phyloP scores from a whole-genome alignment of 2,329 filamentous ascomycete genomes.

The Talaromyces sp. region DNA sequence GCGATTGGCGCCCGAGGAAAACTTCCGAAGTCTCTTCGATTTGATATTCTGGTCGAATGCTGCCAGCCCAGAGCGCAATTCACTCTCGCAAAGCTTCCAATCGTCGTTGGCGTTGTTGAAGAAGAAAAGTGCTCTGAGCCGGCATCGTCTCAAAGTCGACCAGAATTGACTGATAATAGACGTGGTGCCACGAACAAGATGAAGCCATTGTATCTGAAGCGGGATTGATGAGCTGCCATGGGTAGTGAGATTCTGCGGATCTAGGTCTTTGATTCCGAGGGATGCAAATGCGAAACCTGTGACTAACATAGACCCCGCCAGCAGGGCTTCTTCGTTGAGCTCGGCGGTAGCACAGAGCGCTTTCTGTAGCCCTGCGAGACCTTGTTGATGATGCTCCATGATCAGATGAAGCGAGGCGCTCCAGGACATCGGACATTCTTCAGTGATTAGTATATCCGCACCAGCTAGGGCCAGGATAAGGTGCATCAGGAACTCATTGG shows the following conservation, averaged over 20 bases:
- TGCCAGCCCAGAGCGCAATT: background rate
- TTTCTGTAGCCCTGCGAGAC: background rate
- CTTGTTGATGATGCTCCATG: conserved; percentile 10
- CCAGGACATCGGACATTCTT: background rate
- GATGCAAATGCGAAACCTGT: conserved; percentile 9
- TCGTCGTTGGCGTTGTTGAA: conserved; percentile 7
- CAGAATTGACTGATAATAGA: background rate
- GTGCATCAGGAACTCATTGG: background rate
- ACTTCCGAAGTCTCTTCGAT: background rate
- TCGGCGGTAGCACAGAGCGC: background rate
- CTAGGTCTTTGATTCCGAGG: background rate
- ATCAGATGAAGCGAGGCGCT: background rate
- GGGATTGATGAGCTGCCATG: background rate
- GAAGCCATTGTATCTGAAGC: background rate
- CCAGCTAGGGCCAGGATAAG: background rate
- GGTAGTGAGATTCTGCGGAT: background rate
- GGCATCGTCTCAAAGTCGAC: background rate
- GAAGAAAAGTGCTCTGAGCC: background rate
- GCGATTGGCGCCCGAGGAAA: background rate
- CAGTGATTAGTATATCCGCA: background rate
- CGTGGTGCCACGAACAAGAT: background rate
- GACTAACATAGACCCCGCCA: background rate
- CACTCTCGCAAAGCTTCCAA: conserved; percentile 1
- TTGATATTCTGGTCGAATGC: background rate
- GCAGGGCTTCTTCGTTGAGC: background rate